phyloP scores from a whole-genome alignment of 768 basidiomycete genomes.

The Boletus rex-veris region DNA sequence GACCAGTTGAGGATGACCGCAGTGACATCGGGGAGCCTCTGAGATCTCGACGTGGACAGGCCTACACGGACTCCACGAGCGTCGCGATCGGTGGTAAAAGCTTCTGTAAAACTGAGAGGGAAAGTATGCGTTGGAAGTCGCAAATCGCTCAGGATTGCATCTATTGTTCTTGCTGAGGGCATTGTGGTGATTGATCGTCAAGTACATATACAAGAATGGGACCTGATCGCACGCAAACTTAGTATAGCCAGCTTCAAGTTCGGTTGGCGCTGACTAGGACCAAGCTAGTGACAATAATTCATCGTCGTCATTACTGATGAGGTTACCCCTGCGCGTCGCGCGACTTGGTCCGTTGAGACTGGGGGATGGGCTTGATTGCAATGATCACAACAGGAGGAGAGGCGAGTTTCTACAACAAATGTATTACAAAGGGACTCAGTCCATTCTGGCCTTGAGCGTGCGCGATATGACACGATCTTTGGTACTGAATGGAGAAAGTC shows the following conservation, averaged over 20 bases:
- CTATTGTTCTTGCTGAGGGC: slow-evolving; percentile 2
- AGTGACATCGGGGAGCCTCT: slow-evolving; percentile 42
- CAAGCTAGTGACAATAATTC: no score
- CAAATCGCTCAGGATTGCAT: slow-evolving; percentile 12
- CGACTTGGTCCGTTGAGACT: no score
- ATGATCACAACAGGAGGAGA: not conserved
- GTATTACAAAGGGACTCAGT: slow-evolving; percentile 42
- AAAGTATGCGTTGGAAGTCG: slow-evolving; percentile 13
- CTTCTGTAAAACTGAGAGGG: slow-evolving; percentile 16
- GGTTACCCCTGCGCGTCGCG: no score
- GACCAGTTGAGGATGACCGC: slow-evolving; percentile 68
- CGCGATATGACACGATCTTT: slow-evolving; percentile 78
- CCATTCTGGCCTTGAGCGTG: slow-evolving; percentile 89
- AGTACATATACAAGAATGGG: not conserved
- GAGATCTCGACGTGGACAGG: not conserved
- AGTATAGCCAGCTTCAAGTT: not conserved
- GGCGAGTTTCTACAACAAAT: slow-evolving; percentile 19
- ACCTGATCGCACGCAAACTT: not conserved
- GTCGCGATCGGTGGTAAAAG: not conserved
- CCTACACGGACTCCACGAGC: slow-evolving; percentile 13
- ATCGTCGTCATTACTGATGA: no score
- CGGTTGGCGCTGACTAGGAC: no score
- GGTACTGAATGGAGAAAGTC: slow-evolving; percentile 42
- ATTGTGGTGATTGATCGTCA: slow-evolving; percentile 3
- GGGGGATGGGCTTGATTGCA: not conserved